Base-by-base conservation (phyloP, 371 early-diverging fungal genomes). In the Mortierella sp. region DNA sequence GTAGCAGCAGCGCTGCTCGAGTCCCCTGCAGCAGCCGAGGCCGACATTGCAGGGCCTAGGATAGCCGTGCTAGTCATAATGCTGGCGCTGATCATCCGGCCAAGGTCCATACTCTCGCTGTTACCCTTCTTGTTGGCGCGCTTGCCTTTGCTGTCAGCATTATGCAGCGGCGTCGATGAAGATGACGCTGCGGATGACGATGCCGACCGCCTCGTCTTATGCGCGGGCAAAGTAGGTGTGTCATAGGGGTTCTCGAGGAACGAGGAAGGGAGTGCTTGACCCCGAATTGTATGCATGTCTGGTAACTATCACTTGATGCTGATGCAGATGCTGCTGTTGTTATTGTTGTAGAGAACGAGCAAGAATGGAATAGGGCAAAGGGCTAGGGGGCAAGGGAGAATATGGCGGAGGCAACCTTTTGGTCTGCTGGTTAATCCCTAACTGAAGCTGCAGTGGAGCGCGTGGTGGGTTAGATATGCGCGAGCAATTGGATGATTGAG, bases 241-340 rank as follows among this genome's bases (percentile, higher is more conserved):
- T 62, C 63, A 47, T 62, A 46, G 44, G 57, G 50, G 45, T 64
- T 44, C 28, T 69, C 51, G 23, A 57, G 50, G 28, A 30, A 50
- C 30, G 44, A 50, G 5, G 30, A 16, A 21, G 71, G 59, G 29
- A 60, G 56, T n/a, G 62, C 26, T 48, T 62, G 70, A 43, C 70
- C 70, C 16, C 64, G 58, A 18, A 70, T 50, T 16, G 28, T 4
- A 60, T 59, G 60, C 70, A 70, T 70, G 58, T 37, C 37, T 37
- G 37, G 37, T 37, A 37, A 37, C 37, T 37, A 37, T 37, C 37
- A 37, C 37, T 37, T 9, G 37, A 5, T 37, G 37, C 37, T 5
- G 37, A 37, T 37, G 37, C 37, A 37, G 37, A 37, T 37, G 37
- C 37, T 37, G 37, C 1, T 59, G 44, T 1, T 30, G 30, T 45